Conservation (phyloP, 23 red algal genomes). For the Gracilaria vermiculophylla region DNA sequence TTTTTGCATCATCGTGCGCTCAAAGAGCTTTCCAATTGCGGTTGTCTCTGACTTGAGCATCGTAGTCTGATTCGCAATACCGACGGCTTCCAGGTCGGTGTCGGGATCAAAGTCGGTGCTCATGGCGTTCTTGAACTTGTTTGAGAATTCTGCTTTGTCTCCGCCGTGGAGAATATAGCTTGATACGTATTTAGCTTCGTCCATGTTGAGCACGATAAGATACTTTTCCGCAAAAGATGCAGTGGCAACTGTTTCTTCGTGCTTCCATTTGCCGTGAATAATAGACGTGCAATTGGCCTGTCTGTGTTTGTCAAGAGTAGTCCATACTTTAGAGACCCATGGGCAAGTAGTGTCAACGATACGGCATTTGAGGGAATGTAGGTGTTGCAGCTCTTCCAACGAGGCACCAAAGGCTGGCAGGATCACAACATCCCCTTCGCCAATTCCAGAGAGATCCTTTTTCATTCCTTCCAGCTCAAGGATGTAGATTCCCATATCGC, state of each 20-base stretch:
- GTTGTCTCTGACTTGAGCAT: slow-evolving; percentile 98
- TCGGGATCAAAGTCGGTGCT: slow-evolving; percentile 93
- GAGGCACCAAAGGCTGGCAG: slow-evolving; percentile 97
- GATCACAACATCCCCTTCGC: slow-evolving; percentile 80
- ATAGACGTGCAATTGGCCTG: slow-evolving; percentile 77
- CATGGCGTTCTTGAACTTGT: slow-evolving; percentile 94
- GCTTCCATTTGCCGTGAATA: slow-evolving; percentile 99
- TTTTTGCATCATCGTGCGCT: slow-evolving; percentile 92
- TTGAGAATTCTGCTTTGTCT: slow-evolving; percentile 79
- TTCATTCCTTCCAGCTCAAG: slow-evolving; percentile 75
- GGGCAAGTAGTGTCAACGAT: slow-evolving; percentile 99
- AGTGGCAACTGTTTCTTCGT: slow-evolving; percentile 98
- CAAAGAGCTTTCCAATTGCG: slow-evolving; percentile 94
- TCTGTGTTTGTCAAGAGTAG: slow-evolving; percentile 82
- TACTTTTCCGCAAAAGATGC: slow-evolving; percentile 97
- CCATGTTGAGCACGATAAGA: slow-evolving; percentile 88
- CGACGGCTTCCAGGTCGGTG: slow-evolving; percentile 80
- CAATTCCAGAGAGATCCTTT: slow-evolving; percentile 81
- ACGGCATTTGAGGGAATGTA: slow-evolving; percentile 52
- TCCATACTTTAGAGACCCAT: slow-evolving; percentile 98
- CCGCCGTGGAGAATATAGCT: slow-evolving; percentile 94
- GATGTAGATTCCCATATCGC: slow-evolving; percentile 87
- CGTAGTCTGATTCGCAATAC: slow-evolving; percentile 98
- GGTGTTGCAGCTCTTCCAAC: slow-evolving; percentile 88
- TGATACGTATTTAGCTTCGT: slow-evolving; percentile 90